Percentiles rank a stretch among this genome's conserved stretches.
Evolutionary conservation across 768 basidiomycete species (phyloP).

Genomic region (Russula lepida): DNA sequence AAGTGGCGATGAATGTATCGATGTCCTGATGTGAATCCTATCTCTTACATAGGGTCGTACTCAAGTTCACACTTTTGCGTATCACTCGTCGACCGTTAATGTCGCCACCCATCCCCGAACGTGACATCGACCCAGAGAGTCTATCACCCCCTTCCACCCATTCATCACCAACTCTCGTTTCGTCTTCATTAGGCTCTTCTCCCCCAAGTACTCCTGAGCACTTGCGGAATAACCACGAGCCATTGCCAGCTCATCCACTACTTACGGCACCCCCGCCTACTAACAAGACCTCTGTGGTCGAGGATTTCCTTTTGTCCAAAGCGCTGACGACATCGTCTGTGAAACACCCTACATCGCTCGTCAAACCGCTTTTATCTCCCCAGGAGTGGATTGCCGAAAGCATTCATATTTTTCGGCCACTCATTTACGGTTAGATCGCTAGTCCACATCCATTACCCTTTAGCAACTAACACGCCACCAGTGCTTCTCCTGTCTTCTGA

Average conservation of each 20-base stretch:
- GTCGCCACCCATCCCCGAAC: slow-evolving; percentile 73
- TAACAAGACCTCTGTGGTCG: slow-evolving; percentile 49
- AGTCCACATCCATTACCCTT: neutral
- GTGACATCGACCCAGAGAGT: slow-evolving; percentile 74
- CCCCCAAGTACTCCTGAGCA: slow-evolving; percentile 66
- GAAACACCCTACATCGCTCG: slow-evolving; percentile 57
- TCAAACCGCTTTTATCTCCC: slow-evolving; percentile 50
- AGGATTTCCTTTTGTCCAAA: slow-evolving; percentile 78
- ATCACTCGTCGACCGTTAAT: slow-evolving; percentile 72
- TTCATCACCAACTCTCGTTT: slow-evolving; percentile 52
- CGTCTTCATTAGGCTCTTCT: slow-evolving; percentile 49
- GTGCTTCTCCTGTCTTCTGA: slow-evolving; percentile 36
- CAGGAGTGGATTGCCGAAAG: slow-evolving; percentile 70
- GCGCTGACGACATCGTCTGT: slow-evolving; percentile 67
- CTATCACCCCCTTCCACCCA: slow-evolving; percentile 39
- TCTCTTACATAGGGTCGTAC: slow-evolving; percentile 45
- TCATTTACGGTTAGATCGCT: slow-evolving; percentile 57
- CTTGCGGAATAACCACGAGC: slow-evolving; percentile 66
- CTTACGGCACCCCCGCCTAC: slow-evolving; percentile 45
- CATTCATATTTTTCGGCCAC: slow-evolving; percentile 63
- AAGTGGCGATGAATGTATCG: slow-evolving; percentile 25
- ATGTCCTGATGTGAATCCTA: slow-evolving; percentile 9
- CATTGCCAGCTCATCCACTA: slow-evolving; percentile 56
- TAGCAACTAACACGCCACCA: slow-evolving; percentile 14
- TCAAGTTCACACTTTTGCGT: slow-evolving; percentile 66